Evolutionary conservation across 2,329 filamentous ascomycete species (phyloP).

Genomic region (Fusarium chuoi): DNA sequence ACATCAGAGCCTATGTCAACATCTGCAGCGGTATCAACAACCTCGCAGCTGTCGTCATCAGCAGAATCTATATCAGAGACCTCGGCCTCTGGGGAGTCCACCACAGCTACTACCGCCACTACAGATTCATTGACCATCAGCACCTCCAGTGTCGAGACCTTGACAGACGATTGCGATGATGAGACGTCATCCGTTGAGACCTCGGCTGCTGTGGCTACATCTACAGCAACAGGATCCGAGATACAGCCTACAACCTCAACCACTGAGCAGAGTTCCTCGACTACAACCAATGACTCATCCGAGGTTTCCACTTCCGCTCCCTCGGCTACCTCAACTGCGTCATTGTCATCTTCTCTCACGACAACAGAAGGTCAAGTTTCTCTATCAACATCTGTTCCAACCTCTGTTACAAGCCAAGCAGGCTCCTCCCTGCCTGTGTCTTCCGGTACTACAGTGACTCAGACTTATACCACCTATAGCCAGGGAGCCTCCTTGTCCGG

Average conservation of each 20-base stretch:
- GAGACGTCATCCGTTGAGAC: not conserved
- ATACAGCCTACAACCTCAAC: not conserved
- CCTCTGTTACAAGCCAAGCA: not conserved
- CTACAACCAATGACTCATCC: fast-evolving
- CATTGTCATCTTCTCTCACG: fast-evolving
- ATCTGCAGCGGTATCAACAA: too few relatives aligned
- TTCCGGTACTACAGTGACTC: not conserved
- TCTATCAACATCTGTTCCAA: not conserved
- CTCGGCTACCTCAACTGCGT: not conserved
- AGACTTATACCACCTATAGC: not conserved
- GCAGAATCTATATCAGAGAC: not conserved
- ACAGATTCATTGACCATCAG: fast-evolving
- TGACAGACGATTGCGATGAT: not conserved
- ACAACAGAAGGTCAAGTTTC: not conserved
- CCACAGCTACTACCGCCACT: not conserved
- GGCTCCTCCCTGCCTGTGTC: not conserved
- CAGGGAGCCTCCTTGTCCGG: fast-evolving
- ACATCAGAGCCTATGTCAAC: too few relatives aligned
- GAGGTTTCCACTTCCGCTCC: not conserved
- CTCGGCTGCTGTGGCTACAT: not conserved
- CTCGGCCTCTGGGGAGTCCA: not conserved
- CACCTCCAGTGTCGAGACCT: not conserved
- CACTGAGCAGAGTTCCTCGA: not conserved
- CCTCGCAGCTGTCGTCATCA: too few relatives aligned
- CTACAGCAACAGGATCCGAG: not conserved